Evolutionary conservation across 2,329 filamentous ascomycete genomes (phyloP).

Genomic region (Penicillium concentricum): DNA sequence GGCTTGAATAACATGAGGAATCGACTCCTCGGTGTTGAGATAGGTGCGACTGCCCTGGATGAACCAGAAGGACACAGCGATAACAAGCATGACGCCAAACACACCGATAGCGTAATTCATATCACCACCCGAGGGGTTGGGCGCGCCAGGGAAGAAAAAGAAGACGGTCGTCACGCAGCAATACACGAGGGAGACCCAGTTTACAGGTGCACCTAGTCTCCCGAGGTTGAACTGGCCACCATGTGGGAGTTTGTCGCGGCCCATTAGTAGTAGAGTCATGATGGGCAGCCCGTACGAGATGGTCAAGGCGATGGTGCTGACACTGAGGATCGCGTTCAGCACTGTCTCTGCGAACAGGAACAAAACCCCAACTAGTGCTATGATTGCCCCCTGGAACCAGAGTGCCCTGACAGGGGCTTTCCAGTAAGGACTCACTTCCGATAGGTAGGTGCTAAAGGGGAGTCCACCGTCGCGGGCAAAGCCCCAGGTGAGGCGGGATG

Average conservation of each 20-base stretch:
- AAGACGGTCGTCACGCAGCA: constrained; percentile 54
- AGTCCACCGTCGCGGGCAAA: constrained; percentile 54
- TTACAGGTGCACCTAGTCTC: constrained; percentile 41
- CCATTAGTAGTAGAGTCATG: constrained; percentile 47
- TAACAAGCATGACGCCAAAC: constrained; percentile 54
- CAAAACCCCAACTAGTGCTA: constrained; percentile 52
- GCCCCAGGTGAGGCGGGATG: constrained; percentile 54
- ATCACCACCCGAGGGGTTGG: constrained; percentile 47
- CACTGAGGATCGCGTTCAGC: constrained; percentile 53
- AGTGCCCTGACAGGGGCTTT: constrained; percentile 53
- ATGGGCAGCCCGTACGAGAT: constrained; percentile 55
- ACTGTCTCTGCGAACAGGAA: constrained; percentile 56
- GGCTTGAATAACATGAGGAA: constrained; percentile 15
- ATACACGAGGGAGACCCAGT: constrained; percentile 53
- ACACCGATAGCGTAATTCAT: constrained; percentile 60
- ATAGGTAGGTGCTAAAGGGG: constrained; percentile 47
- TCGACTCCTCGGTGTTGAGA: constrained; percentile 27
- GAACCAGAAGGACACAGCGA: constrained; percentile 53
- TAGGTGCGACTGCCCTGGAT: constrained; percentile 44
- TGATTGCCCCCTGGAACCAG: constrained; percentile 51
- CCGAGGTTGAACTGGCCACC: constrained; percentile 47
- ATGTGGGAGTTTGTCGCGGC: constrained; percentile 53
- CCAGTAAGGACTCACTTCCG: constrained; percentile 48
- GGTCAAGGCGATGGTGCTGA: constrained; percentile 57
- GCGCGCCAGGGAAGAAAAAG: constrained; percentile 53